These are phyloP conservation scores for Liriodendron chinense DNA, from an alignment of 164 flowering plant species.

Conservation along the genomic window DNA sequence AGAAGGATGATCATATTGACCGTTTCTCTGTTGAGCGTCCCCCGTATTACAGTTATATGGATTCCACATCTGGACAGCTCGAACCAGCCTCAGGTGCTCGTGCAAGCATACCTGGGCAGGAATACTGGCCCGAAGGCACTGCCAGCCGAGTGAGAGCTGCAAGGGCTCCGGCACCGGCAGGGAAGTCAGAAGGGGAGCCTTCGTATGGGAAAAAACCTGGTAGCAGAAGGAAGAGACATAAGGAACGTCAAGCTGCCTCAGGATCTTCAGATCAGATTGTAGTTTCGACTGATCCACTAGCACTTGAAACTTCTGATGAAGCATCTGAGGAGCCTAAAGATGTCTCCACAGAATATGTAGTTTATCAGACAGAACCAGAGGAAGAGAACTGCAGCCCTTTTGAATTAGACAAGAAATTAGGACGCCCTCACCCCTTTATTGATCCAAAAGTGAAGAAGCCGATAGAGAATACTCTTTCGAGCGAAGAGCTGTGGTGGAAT, in stretches of 20 bases:
- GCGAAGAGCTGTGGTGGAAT: conserved; percentile 96
- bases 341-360: conserved; percentile 58
- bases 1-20: conserved; percentile 40
- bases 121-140: conserved; percentile 98
- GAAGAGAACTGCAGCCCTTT: conserved; percentile 49
- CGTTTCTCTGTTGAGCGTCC: conserved; percentile 58
- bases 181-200: conserved; percentile 58
- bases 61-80: conserved; percentile 82
- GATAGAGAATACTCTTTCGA: conserved; percentile 55
- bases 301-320: conserved; percentile 36
- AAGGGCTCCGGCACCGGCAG: conserved; percentile 84
- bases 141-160: conserved; percentile 78
- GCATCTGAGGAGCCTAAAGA: conserved; percentile 50
- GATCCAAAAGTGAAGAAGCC: conserved; percentile 75
- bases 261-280: conserved; percentile 35
- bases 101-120: conserved; percentile 76
- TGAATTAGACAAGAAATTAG: conserved; percentile 72
- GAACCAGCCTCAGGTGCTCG: conserved; percentile 97
- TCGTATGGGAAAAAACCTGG: conserved; percentile 90
- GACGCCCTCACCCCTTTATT: conserved; percentile 85
- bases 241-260: conserved; percentile 40
- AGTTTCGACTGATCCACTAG: conserved; percentile 33
- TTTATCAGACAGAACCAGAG: conserved; percentile 62
- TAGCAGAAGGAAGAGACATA: conserved; percentile 78
- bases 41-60: conserved; percentile 70